Conservation (phyloP, 2,329 filamentous ascomycete genomes). For the Hymenoscyphus linearis region DNA sequence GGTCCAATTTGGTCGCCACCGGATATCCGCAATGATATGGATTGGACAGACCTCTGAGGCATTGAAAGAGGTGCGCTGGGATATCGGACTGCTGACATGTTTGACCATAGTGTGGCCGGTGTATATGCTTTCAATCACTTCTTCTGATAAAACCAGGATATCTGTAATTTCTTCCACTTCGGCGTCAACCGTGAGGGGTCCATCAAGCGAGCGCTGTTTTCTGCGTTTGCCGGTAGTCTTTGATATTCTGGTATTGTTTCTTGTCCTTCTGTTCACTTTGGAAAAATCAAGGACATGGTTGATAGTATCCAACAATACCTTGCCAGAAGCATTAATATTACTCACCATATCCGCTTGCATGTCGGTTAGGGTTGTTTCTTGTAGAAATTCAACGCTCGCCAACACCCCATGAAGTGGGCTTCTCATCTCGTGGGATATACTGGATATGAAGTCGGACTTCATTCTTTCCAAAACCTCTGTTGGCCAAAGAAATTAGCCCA, state of each 20-base stretch:
- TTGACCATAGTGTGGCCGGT: conserved; percentile 26
- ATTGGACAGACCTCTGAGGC: conserved; percentile 25
- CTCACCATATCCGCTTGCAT: conserved; percentile 41
- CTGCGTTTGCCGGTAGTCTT: conserved; percentile 12
- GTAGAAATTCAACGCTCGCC: conserved; percentile 47
- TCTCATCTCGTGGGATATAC: conserved; percentile 56
- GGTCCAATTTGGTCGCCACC: conserved; percentile 43
- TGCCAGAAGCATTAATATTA: conserved; percentile 46
- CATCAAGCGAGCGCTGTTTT: conserved; percentile 10
- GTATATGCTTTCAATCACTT: conserved; percentile 31
- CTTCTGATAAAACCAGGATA: conserved; percentile 27
- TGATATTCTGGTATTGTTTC: conserved; percentile 20
- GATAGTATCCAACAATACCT: conserved; percentile 48
- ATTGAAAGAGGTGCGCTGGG: conserved; percentile 14
- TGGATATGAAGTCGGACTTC: conserved; percentile 51
- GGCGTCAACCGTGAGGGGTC: conserved; percentile 12
- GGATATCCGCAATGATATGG: conserved; percentile 48
- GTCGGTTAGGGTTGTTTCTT: conserved; percentile 44
- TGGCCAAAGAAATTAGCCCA: not conserved
- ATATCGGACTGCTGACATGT: conserved; percentile 23
- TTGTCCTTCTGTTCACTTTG: conserved; percentile 43
- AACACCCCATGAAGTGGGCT: conserved; percentile 57
- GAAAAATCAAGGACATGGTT: conserved; percentile 50
- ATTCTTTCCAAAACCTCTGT: conserved; percentile 27
- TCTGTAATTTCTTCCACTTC: conserved; percentile 23